These are phyloP conservation scores for Globisporangium middletonii DNA, from an alignment of 352 stramenopile species.

Conservation along the genomic window DNA sequence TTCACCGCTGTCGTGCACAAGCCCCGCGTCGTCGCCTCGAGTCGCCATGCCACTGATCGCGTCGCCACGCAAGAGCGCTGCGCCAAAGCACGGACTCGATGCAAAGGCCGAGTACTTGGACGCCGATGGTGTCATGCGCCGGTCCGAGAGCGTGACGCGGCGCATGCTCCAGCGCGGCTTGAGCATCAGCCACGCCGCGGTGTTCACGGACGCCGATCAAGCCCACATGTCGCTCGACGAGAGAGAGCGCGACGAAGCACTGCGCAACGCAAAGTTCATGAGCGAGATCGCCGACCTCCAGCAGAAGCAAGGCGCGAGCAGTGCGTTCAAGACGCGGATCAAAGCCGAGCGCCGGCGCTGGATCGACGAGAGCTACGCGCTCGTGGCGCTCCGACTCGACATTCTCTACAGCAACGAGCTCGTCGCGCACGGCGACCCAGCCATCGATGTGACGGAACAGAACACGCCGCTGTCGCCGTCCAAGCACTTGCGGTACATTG, in stretches of 20 bases:
- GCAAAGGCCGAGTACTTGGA: conserved; percentile 26
- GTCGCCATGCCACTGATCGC: not conserved
- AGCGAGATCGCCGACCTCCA: conserved; percentile 6
- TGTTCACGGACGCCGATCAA: conserved; percentile 21
- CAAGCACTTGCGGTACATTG: conserved; percentile 34
- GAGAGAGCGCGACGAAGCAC: conserved; percentile 8
- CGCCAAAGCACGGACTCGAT: conserved; percentile 8
- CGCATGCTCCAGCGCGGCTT: conserved; percentile 30
- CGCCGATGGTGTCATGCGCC: conserved; percentile 19
- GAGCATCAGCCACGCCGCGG: conserved; percentile 26
- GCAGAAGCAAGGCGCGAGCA: conserved; percentile 16
- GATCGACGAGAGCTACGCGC: conserved; percentile 26
- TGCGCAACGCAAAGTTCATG: not conserved
- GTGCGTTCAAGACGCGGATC: conserved; percentile 26
- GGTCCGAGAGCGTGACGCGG: conserved; percentile 22
- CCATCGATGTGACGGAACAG: conserved; percentile 30
- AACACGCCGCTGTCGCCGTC: conserved; percentile 34
- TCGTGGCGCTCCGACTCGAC: conserved; percentile 21
- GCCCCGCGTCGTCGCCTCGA: not conserved
- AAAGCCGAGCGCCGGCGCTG: conserved; percentile 25
- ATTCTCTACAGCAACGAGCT: conserved; percentile 24
- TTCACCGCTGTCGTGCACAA: not conserved
- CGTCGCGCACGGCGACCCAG: conserved; percentile 14
- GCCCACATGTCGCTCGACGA: conserved; percentile 14
- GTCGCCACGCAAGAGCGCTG: conserved; percentile 1